Percentiles rank a stretch among this genome's conserved stretches.
Conservation (phyloP, 2,329 filamentous ascomycete species). For the Stemphylium beticola region DNA sequence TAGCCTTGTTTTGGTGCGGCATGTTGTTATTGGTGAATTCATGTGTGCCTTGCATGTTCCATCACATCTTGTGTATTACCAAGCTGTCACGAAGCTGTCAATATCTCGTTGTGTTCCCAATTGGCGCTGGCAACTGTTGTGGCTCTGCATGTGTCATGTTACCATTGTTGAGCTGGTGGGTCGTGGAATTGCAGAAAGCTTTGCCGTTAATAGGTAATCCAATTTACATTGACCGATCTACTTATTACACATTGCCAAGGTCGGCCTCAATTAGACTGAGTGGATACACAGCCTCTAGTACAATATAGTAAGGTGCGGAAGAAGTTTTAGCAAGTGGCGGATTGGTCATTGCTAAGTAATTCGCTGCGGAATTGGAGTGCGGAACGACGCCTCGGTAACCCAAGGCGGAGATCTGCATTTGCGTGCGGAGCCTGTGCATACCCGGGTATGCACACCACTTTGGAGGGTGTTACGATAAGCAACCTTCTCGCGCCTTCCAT, state of each 20-base stretch:
- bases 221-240: too few relatives aligned
- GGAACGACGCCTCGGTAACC: constrained; percentile 10
- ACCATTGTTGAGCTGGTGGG: background rate
- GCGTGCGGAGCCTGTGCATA: constrained; percentile 14
- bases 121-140: background rate
- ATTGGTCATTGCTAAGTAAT: constrained; percentile 18
- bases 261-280: background rate
- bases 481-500: constrained; percentile 16
- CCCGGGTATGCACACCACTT: constrained; percentile 12
- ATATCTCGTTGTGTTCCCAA: constrained; percentile 1
- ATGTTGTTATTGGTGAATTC: background rate
- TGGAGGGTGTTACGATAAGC: constrained; percentile 18
- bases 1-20: background rate
- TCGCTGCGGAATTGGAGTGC: constrained; percentile 7
- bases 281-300: background rate
- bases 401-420: constrained; percentile 11
- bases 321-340: background rate
- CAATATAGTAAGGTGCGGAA: background rate
- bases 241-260: too few relatives aligned
- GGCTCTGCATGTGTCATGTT: background rate
- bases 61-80: constrained; percentile 5
- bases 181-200: background rate
- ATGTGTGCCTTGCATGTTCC: background rate
- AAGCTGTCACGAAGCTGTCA: constrained; percentile 14
- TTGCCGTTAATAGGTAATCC: too few relatives aligned